These are phyloP conservation scores for Symbiodinium pilosum DNA, from an alignment of 73 alveolate genomes.

Conservation along the genomic window DNA sequence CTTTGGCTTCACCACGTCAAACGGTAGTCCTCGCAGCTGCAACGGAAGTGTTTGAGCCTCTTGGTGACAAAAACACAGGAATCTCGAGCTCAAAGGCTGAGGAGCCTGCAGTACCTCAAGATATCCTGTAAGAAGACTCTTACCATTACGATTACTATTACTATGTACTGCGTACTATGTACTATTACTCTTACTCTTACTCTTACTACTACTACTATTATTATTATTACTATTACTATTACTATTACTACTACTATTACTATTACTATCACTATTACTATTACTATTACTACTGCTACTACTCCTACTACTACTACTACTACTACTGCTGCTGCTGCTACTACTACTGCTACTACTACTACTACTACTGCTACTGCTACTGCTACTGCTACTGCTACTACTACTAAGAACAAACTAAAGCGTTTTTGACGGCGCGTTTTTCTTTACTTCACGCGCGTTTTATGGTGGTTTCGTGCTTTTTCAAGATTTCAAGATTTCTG, in stretches of 20 bases:
- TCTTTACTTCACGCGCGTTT: too few species aligned
- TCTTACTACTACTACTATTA: not conserved
- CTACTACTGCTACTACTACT: not conserved
- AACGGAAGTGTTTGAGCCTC: not conserved
- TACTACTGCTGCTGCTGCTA: too few species aligned
- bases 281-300: not conserved
- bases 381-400: not conserved
- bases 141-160: too few species aligned
- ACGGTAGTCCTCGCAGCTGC: conserved; percentile 27
- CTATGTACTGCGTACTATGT: too few species aligned
- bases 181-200: not conserved
- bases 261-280: not conserved
- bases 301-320: not conserved
- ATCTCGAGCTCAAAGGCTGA: too few species aligned
- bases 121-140: too few species aligned
- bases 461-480: too few species aligned
- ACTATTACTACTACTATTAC: not conserved
- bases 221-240: not conserved
- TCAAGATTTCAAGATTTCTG: too few species aligned
- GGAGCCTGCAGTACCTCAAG: too few species aligned
- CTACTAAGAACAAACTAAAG: too few species aligned
- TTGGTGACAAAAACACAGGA: too few species aligned
- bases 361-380: not conserved
- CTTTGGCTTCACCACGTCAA: conserved; percentile 73
- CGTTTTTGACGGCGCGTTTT: too few species aligned